Percentiles rank a stretch among this genome's conserved stretches.
Evolutionary conservation across 2,329 filamentous ascomycete genomes (phyloP).

Genomic region (Sporothrix euskadiensis): DNA sequence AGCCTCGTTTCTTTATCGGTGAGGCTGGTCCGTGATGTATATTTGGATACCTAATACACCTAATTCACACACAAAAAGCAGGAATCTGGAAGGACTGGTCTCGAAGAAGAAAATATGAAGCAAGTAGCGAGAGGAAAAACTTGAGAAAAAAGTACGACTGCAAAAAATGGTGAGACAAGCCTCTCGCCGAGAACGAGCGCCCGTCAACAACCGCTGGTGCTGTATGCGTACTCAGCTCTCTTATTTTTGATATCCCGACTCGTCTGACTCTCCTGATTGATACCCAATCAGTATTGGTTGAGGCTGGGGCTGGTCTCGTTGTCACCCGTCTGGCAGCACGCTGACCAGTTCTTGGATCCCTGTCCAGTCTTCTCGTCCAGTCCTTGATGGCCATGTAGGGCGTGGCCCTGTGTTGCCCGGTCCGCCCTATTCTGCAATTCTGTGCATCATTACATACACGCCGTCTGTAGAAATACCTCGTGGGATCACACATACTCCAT

Average conservation of each 20-base stretch:
- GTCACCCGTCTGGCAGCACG: background rate
- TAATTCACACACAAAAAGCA: background rate
- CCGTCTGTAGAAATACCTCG: background rate
- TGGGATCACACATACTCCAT: background rate
- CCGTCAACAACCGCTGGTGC: background rate
- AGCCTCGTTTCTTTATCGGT: background rate
- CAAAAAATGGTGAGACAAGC: background rate
- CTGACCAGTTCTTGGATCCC: background rate
- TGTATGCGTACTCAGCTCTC: background rate
- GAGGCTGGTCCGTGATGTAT: slow-evolving; percentile 3
- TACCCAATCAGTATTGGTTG: slow-evolving; percentile 16
- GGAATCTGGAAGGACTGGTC: background rate
- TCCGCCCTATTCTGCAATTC: background rate
- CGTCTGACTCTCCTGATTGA: slow-evolving; percentile 13
- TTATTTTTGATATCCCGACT: background rate
- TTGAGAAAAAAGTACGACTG: background rate
- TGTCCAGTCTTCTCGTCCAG: background rate
- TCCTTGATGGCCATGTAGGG: background rate
- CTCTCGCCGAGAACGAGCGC: background rate
- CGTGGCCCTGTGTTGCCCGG: background rate
- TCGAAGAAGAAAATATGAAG: background rate
- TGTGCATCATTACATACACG: slow-evolving; percentile 5
- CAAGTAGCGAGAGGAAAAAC: background rate
- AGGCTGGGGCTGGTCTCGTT: background rate
- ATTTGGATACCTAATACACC: background rate